These are phyloP conservation scores for Xylaria sp. DNA, from an alignment of 2,329 filamentous ascomycete genomes.

Conservation along the genomic window DNA sequence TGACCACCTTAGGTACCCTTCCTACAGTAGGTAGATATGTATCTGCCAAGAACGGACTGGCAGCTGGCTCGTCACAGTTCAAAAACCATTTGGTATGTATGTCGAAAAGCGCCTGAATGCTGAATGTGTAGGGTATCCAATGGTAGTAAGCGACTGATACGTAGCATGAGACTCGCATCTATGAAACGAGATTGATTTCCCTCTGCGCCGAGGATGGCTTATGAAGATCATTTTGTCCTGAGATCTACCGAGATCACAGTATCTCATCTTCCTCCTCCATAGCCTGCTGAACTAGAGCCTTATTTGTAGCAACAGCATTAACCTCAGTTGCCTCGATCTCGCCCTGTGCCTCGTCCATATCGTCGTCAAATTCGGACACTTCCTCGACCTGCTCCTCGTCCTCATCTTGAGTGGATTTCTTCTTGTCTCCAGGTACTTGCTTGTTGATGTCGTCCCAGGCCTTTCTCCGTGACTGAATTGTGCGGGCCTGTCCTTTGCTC, in stretches of 20 bases:
- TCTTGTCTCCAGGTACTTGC: conserved; percentile 28
- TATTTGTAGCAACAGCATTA: neutral
- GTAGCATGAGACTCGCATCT: too few relatives aligned
- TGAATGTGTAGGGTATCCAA: too few relatives aligned
- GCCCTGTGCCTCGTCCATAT: conserved; percentile 29
- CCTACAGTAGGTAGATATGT: too few relatives aligned
- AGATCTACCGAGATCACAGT: conserved; percentile 20
- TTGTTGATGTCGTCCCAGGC: conserved; percentile 64
- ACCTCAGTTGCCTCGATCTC: conserved; percentile 11
- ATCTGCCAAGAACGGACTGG: too few relatives aligned
- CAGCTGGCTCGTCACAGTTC: too few relatives aligned
- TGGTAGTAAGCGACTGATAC: too few relatives aligned
- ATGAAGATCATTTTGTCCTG: too few relatives aligned
- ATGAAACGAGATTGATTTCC: too few relatives aligned
- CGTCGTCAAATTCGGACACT: conserved; percentile 28
- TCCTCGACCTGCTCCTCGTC: conserved; percentile 21
- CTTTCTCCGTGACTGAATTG: conserved; percentile 53
- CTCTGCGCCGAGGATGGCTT: conserved; percentile 15
- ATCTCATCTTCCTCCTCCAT: conserved; percentile 27
- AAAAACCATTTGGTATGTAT: too few relatives aligned
- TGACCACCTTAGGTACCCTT: too few relatives aligned
- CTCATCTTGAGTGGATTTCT: conserved; percentile 12
- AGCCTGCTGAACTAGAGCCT: conserved; percentile 8
- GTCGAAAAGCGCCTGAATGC: too few relatives aligned
- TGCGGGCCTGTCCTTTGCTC: conserved; percentile 53